Percentiles rank a stretch among this genome's conserved stretches.
These are phyloP conservation scores for Friedmanniomyces endolithicus DNA, from an alignment of 495 filamentous ascomycete species.

Conservation along the genomic window DNA sequence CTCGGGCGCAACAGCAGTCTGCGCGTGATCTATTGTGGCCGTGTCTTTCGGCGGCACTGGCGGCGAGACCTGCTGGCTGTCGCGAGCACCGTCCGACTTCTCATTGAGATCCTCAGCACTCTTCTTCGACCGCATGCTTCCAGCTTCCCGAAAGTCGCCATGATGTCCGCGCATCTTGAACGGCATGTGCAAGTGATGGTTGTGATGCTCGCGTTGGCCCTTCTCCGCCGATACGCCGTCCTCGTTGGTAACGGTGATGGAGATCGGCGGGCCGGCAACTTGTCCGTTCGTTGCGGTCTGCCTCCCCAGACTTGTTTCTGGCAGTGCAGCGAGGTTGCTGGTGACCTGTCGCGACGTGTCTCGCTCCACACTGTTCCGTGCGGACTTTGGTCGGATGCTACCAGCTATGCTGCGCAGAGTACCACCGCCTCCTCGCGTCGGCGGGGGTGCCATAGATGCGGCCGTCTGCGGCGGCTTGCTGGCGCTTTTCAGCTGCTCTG, in stretches of 20 bases:
- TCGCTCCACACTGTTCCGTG: conserved; percentile 19
- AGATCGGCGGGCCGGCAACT: conserved; percentile 10
- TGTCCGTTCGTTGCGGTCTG: not conserved
- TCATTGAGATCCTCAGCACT: conserved; percentile 8
- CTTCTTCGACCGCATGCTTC: conserved; percentile 4
- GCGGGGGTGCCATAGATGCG: conserved; percentile 37
- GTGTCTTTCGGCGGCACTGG: conserved; percentile 3
- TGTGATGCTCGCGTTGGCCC: conserved; percentile 13
- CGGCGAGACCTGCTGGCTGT: not conserved
- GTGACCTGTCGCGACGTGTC: not conserved
- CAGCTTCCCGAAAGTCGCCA: conserved; percentile 3
- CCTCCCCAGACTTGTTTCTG: not conserved
- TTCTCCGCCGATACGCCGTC: conserved; percentile 20
- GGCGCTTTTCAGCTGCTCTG: conserved; percentile 21
- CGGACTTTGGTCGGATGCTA: conserved; percentile 52
- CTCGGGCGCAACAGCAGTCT: not conserved
- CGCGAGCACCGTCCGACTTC: not conserved
- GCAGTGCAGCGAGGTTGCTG: not conserved
- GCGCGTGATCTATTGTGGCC: not conserved
- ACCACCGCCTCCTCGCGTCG: conserved; percentile 51
- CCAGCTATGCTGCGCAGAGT: conserved; percentile 60
- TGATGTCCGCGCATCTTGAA: conserved; percentile 23
- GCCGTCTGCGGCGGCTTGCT: conserved; percentile 16
- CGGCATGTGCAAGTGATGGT: conserved; percentile 22
- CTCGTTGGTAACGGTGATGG: conserved; percentile 33